Evolutionary conservation across 768 basidiomycete species (phyloP).

Genomic region (Hericium alpestre): DNA sequence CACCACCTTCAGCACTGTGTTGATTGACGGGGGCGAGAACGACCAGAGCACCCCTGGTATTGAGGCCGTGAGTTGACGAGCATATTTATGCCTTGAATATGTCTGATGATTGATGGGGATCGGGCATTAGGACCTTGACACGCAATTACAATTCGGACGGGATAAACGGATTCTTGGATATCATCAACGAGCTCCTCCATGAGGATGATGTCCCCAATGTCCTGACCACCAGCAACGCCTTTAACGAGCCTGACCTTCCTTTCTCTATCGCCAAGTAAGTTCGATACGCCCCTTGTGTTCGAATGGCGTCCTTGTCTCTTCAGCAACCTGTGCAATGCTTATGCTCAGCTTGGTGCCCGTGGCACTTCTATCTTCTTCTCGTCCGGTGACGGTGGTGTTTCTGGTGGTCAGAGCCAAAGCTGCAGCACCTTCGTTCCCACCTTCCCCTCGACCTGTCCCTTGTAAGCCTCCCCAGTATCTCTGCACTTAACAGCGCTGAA

Average conservation of each 20-base stretch:
- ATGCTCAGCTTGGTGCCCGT: constrained; percentile 25
- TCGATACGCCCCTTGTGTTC: neutral
- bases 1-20: constrained; percentile 11
- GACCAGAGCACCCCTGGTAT: constrained; percentile 4
- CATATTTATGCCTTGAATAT: neutral
- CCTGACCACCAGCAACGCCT: constrained; percentile 13
- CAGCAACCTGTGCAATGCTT: constrained; percentile 25
- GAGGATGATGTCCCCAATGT: constrained; percentile 11
- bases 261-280: neutral
- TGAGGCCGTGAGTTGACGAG: neutral
- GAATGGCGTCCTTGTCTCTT: neutral
- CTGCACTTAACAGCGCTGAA: neutral
- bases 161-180: neutral
- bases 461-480: constrained; percentile 11
- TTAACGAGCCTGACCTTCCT: constrained; percentile 8
- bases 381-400: constrained; percentile 28
- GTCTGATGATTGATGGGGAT: neutral
- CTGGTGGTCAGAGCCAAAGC: constrained; percentile 16
- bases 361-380: constrained; percentile 27
- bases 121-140: constrained; percentile 23
- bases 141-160: constrained; percentile 17
- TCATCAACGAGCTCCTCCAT: constrained; percentile 10
- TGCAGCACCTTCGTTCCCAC: constrained; percentile 24
- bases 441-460: constrained; percentile 27
- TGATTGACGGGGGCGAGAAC: constrained; percentile 14